Base-by-base conservation (phyloP, 257 asterid genomes). In the Salvia hispanica region DNA sequence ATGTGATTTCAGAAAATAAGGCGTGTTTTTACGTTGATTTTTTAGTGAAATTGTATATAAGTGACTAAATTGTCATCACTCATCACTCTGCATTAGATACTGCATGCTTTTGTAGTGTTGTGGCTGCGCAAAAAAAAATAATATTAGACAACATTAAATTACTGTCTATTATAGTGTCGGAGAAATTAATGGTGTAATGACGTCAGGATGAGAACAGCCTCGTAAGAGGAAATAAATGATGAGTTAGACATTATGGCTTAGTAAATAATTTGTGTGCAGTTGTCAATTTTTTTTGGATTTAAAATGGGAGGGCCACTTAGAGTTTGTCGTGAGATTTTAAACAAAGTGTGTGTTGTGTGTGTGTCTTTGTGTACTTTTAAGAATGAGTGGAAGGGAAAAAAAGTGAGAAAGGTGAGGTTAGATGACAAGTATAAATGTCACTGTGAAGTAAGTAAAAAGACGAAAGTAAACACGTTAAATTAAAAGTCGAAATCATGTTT, bases 101-200 rank as follows among this genome's bases (percentile, higher is more conserved):
- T 25, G 31, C 31, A 25, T 25, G 31, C 31, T 25, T 25, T 25
- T 25, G 31, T 25, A 25, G 31, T 25, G 31, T 25, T 25, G 45
- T 3, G 72, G 42, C 62, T 36, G 73, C 9, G 72, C 7, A 12
- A 56, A 42, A 7, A 37, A 42, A 63, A 25, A 28, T 28, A 44
- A 6, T 9, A 25, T 9, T 18, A 51, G 7, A 51, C 2, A 65
- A n/a, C n/a, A 1, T 67, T 72, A 71, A 67, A 57, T 63, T 37
- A 64, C 39, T 42, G n/a, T 10, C 14, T 42, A 63, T 72, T 56
- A 76, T 72, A 16, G 9, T 77, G 81, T 77, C 81, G 81, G 76
- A 45, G 36, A 39, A 16, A 66, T 60, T 66, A 28, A 67, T 46
- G 3, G 18, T 31, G 4, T 44, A 28, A 16, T 77, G 81, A 77